Conservation (phyloP, 768 basidiomycete genomes). For the Suillus bovinus region DNA sequence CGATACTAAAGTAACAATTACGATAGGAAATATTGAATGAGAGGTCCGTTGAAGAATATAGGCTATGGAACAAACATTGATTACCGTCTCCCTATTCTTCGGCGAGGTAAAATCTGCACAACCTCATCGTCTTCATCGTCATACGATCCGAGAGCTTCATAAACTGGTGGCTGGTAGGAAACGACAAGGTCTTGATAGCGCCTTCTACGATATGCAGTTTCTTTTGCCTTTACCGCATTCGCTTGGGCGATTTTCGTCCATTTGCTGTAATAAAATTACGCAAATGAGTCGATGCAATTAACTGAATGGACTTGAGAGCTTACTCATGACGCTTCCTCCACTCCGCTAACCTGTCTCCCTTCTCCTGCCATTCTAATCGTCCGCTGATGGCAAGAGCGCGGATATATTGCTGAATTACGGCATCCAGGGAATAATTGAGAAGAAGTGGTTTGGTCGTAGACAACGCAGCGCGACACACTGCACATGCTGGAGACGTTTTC, state of each 20-base stretch:
- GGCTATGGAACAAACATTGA: background rate
- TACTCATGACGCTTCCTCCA: constrained; percentile 59
- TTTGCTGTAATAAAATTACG: constrained; percentile 15
- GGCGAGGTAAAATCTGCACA: background rate
- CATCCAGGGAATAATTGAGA: constrained; percentile 66
- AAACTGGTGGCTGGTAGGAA: background rate
- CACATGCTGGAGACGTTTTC: constrained; percentile 50
- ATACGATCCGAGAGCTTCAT: background rate
- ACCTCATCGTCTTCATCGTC: constrained; percentile 9
- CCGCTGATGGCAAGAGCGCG: constrained; percentile 45
- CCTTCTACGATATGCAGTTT: constrained; percentile 12
- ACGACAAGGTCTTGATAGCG: background rate
- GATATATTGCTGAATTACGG: constrained; percentile 60
- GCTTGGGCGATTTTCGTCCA: constrained; percentile 30
- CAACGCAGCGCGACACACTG: constrained; percentile 58
- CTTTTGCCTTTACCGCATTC: constrained; percentile 19
- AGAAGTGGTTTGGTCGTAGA: constrained; percentile 46
- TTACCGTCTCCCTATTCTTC: background rate
- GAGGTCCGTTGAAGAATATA: background rate
- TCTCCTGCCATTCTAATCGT: constrained; percentile 51
- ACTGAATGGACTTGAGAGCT: constrained; percentile 22
- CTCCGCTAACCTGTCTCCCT: constrained; percentile 48
- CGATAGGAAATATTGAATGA: background rate
- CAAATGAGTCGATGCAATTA: background rate
- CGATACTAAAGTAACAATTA: background rate